phyloP scores from a whole-genome alignment of 2,329 filamentous ascomycete species.

The Aspergillus sp. region DNA sequence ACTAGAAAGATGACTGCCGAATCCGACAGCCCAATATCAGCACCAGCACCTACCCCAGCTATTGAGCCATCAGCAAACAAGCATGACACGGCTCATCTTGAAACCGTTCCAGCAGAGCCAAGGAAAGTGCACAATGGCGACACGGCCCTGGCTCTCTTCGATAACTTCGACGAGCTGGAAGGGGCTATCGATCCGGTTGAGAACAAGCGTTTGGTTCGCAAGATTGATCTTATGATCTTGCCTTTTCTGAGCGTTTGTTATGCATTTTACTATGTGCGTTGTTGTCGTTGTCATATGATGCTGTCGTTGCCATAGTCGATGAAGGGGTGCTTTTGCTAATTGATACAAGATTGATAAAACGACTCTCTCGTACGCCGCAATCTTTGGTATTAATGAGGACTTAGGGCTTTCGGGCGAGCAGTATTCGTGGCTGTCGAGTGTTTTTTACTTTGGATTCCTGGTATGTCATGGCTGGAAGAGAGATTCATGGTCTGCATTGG shows the following conservation, averaged over 20 bases:
- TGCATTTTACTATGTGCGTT: slow-evolving; percentile 53
- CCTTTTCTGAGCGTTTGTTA: slow-evolving; percentile 57
- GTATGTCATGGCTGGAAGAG: slow-evolving; percentile 16
- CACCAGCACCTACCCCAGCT: background rate
- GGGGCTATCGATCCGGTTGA: slow-evolving; percentile 48
- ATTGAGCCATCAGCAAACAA: background rate
- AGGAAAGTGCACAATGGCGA: slow-evolving; percentile 35
- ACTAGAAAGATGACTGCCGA: too few species aligned
- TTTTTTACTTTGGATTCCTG: slow-evolving; percentile 59
- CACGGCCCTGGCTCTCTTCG: slow-evolving; percentile 53
- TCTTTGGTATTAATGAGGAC: slow-evolving; percentile 63
- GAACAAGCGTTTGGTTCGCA: slow-evolving; percentile 50
- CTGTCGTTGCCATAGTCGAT: background rate
- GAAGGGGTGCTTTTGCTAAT: background rate
- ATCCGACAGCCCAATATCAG: background rate
- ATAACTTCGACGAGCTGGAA: slow-evolving; percentile 48
- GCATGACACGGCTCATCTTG: background rate
- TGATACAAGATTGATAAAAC: slow-evolving; percentile 40
- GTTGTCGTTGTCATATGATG: background rate
- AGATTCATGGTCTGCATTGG: too few species aligned
- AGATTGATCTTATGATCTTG: slow-evolving; percentile 60
- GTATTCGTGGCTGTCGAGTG: slow-evolving; percentile 57
- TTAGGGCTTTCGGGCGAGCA: slow-evolving; percentile 56
- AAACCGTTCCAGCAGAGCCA: background rate
- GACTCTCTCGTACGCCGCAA: slow-evolving; percentile 63